Conservation (phyloP, 2,329 filamentous ascomycete species). For the Ploettnerulaceae sp. region DNA sequence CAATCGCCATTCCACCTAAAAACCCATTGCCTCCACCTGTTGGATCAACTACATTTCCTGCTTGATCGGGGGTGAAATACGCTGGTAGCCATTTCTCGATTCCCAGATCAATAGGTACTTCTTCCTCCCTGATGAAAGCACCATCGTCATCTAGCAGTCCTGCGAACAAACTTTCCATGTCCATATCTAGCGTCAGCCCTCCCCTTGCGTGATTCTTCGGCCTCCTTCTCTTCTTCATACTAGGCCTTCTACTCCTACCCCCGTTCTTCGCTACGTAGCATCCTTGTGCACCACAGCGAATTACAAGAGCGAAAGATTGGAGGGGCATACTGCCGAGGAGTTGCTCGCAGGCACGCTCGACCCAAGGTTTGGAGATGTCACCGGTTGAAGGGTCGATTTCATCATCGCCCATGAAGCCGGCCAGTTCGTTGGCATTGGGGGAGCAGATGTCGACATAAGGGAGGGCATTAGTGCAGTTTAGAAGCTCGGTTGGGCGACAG, state of each 20-base stretch:
- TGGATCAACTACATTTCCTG: constrained; percentile 70
- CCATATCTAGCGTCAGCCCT: constrained; percentile 53
- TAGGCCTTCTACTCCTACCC: constrained; percentile 24
- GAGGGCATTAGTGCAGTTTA: constrained; percentile 59
- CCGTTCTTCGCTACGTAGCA: constrained; percentile 53
- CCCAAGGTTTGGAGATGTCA: constrained; percentile 45
- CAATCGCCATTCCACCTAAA: constrained; percentile 56
- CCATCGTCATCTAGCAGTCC: constrained; percentile 51
- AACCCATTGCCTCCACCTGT: constrained; percentile 95
- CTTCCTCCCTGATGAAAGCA: constrained; percentile 46
- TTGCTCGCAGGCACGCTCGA: constrained; percentile 59
- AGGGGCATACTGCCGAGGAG: constrained; percentile 60
- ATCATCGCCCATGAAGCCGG: constrained; percentile 65
- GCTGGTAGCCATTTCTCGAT: constrained; percentile 73
- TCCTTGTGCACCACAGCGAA: constrained; percentile 67
- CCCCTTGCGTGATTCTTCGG: constrained; percentile 39
- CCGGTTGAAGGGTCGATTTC: constrained; percentile 30
- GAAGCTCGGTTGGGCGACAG: constrained; percentile 65
- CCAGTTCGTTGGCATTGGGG: constrained; percentile 89
- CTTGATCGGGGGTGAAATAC: constrained; percentile 47
- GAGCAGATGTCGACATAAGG: constrained; percentile 55
- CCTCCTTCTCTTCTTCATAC: constrained; percentile 22
- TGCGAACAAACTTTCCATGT: constrained; percentile 59
- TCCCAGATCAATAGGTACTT: constrained; percentile 46
- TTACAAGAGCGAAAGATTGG: constrained; percentile 60